A percentile compares a stretch with the other conserved stretches of the same genome.
phyloP scores from a whole-genome alignment of 805 yeast genomes.

The Barnettozyma siamensis region DNA sequence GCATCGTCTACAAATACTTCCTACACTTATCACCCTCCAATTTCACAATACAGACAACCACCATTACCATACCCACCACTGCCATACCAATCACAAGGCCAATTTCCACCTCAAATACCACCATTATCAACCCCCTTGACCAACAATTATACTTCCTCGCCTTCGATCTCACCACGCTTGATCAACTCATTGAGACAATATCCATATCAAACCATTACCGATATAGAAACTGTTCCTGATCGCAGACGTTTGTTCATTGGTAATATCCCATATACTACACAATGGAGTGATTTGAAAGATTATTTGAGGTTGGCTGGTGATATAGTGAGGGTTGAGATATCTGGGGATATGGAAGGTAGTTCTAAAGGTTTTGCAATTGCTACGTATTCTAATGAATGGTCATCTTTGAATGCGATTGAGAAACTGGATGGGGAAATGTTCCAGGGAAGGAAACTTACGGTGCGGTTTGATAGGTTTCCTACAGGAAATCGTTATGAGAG shows the following conservation, averaged over 20 bases:
- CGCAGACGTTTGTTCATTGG: constrained; percentile 47
- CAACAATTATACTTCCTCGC: constrained; percentile 4
- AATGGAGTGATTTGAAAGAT: constrained; percentile 36
- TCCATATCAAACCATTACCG: constrained; percentile 21
- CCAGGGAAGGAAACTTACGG: constrained; percentile 56
- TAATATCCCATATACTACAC: constrained; percentile 45
- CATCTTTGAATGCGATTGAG: constrained; percentile 44
- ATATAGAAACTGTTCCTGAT: constrained; percentile 22
- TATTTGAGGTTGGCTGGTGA: constrained; percentile 25
- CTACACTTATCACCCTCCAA: neutral
- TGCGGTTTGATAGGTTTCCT: constrained; percentile 53
- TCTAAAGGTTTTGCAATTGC: constrained; percentile 63
- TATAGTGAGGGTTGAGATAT: constrained; percentile 31
- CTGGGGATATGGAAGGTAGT: constrained; percentile 32
- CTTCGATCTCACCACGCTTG: constrained; percentile 17
- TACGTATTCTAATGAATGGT: constrained; percentile 39
- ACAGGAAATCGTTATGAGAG: constrained; percentile 10
- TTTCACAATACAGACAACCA: neutral
- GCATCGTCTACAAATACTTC: neutral
- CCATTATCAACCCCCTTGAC: neutral
- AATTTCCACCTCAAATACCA: neutral
- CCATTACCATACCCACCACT: neutral
- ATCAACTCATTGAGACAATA: constrained; percentile 18
- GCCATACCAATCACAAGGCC: constrained; percentile 4
- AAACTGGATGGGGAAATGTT: constrained; percentile 47